Base-by-base conservation (phyloP, 768 basidiomycete genomes). In the Pleurotus tuoliensis region DNA sequence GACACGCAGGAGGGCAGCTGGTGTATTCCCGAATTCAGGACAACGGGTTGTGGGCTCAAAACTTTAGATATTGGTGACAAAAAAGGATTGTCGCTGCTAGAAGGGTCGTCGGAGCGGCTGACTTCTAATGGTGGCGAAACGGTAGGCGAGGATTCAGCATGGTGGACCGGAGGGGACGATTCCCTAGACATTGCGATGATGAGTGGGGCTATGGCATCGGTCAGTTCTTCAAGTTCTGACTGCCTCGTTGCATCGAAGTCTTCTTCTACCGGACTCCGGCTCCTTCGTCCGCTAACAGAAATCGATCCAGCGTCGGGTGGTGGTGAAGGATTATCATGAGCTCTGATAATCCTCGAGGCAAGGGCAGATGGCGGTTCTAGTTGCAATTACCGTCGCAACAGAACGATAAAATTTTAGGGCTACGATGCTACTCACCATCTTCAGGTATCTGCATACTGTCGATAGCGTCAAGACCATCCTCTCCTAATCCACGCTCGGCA, bases 251-350 rank as follows among this genome's bases (percentile, higher is more conserved):
- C 11, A 12, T n/a, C 30, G 15, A 15, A n/a, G 20, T 50, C 16
- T 16, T 51, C 30, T n/a, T 27, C 30, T 6, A 43, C 20, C 13
- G 18, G 15, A 20, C n/a, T 18, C 5, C 16, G 13, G 11, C 30
- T 41, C 24, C 39, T 12, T 24, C 51, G 25, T 20, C 20, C 5
- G 3, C 38, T 15, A 25, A 16, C 39, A 4, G 51, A 53, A 39
- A 53, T 40, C 15, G 51, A 53, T n/a, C n/a, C 6, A 41, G 37
- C 39, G 40, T 39, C 37, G 25, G 82, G 82, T 4, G 82, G 82
- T 15, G 89, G 88, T 15, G 89, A 91, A 15, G 90, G 90, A 63
- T 92, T 92, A 62, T 83, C 84, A 56, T 82, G 80, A 51, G 90
- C 89, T 49, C 82, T 78, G 45, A 86, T 77, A 46, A 92, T 81